phyloP scores from a whole-genome alignment of 805 yeast genomes.

The Blastobotrys chiropterorum region DNA sequence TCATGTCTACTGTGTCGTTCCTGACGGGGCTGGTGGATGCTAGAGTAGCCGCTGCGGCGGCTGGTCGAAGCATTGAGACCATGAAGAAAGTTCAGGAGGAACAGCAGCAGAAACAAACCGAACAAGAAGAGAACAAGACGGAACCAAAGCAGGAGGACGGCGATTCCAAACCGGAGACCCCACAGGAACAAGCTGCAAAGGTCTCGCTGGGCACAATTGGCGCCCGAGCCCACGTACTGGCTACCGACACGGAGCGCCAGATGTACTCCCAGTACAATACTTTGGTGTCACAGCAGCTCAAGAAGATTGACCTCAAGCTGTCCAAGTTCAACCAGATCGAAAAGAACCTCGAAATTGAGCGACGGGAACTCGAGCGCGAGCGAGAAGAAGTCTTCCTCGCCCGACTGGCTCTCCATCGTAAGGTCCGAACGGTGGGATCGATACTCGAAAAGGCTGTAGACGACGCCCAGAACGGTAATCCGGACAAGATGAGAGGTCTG shows the following conservation, averaged over 20 bases:
- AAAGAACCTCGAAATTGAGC: conserved; percentile 39
- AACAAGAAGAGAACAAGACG: conserved; percentile 8
- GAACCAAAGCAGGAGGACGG: conserved; percentile 8
- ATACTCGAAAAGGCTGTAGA: conserved; percentile 44
- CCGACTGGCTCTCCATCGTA: conserved; percentile 59
- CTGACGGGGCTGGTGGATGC: conserved; percentile 81
- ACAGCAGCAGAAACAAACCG: conserved; percentile 8
- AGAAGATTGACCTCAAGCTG: conserved; percentile 69
- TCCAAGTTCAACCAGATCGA: conserved; percentile 63
- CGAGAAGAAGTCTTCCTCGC: conserved; percentile 52
- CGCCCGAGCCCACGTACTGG: conserved; percentile 71
- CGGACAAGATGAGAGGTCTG: neutral
- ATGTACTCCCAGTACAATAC: conserved; percentile 49
- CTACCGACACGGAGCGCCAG: conserved; percentile 75
- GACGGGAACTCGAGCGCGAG: conserved; percentile 37
- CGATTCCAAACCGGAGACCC: conserved; percentile 7
- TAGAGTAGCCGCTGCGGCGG: conserved; percentile 77
- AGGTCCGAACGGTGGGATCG: conserved; percentile 47
- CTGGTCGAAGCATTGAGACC: conserved; percentile 42
- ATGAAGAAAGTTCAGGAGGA: conserved; percentile 36
- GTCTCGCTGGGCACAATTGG: conserved; percentile 74
- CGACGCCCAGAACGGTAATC: neutral
- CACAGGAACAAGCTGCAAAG: conserved; percentile 43
- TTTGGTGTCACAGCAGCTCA: conserved; percentile 62
- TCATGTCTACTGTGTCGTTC: conserved; percentile 86